These are phyloP conservation scores for Fusarium armeniacum DNA, from an alignment of 2,329 filamentous ascomycete genomes.

Conservation along the genomic window DNA sequence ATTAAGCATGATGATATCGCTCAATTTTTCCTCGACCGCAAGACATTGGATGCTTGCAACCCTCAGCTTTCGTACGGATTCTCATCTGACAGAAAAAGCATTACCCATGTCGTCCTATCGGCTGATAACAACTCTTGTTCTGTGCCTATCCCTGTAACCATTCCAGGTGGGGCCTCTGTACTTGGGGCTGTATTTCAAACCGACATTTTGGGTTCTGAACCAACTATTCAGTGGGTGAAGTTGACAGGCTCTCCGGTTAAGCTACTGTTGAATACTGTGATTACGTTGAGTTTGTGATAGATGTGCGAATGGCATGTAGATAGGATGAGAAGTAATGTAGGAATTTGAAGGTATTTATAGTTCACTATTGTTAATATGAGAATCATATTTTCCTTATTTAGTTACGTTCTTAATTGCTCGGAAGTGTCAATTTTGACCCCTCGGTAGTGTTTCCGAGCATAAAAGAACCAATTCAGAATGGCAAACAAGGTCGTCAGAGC, in stretches of 20 bases:
- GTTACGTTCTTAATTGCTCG: too few species aligned
- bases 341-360: too few species aligned
- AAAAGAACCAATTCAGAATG: too few species aligned
- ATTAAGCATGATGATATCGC: slow-evolving; percentile 40
- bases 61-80: slow-evolving; percentile 31
- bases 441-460: too few species aligned
- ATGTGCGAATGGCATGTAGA: too few species aligned
- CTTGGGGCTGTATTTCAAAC: neutral
- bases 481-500: too few species aligned
- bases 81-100: slow-evolving; percentile 19
- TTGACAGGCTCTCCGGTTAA: slow-evolving; percentile 31
- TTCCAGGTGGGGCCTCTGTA: slow-evolving; percentile 19
- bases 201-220: slow-evolving; percentile 34
- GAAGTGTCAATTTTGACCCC: too few species aligned
- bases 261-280: neutral
- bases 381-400: too few species aligned
- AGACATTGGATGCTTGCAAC: slow-evolving; percentile 30
- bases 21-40: slow-evolving; percentile 33
- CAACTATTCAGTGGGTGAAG: slow-evolving; percentile 37
- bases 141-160: slow-evolving; percentile 30
- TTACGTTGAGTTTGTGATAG: neutral
- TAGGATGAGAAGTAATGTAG: too few species aligned
- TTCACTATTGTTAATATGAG: too few species aligned
- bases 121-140: slow-evolving; percentile 29
- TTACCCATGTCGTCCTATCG: slow-evolving; percentile 21